Evolutionary conservation across 164 flowering plant genomes (phyloP), one percentile per base, ranked within the genome.

Genomic region (Aristolochia contorta): DNA sequence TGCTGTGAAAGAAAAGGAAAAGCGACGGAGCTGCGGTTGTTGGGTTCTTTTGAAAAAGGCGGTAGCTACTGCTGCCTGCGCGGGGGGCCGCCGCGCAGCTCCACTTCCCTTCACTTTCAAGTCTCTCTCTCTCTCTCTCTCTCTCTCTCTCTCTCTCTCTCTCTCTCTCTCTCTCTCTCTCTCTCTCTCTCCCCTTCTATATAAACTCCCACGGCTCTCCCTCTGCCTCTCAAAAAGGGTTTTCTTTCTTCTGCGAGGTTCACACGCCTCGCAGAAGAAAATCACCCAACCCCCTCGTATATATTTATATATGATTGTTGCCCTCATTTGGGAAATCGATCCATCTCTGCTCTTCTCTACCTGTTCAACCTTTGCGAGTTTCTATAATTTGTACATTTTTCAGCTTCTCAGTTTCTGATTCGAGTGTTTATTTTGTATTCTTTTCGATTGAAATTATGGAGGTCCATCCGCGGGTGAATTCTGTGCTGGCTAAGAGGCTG

Each of bases 401-500:
- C n/a, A n/a, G 25, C 52, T 53, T 65, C 19, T 6, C 59, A 14
- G 33, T 43, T 32, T 58, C 43, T 47, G 22, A 16, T 22, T 53
- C 18, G 24, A 48, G 47, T 19, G 20, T n/a, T 25, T 27, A 8
- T 30, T 57, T n/a, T 18, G 0, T 22, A 8, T 27, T 27, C 3
- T 27, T 27, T 27, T 27, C 30, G 14, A 24, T 23, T 18, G 15
- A 12, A 18, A 18, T 12, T 3, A 71, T 76, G 77, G 79, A 73
- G 69, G 52, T 69, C 16, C 79, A 77, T 62, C 59, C 71, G 18
- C 65, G 47, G 8, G 65, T 60, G 49, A 74, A 67, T 27, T 62
- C 77, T 0, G 72, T 59, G 0, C 16, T 75, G n/a, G 77, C 71
- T 57, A 79, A 79, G 71, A 77, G 71, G 72, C 63, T 81, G 43